A percentile compares a stretch with the other conserved stretches of the same genome.
phyloP scores from a whole-genome alignment of 345 rosid genomes.

The Eutrema heterophyllum region DNA sequence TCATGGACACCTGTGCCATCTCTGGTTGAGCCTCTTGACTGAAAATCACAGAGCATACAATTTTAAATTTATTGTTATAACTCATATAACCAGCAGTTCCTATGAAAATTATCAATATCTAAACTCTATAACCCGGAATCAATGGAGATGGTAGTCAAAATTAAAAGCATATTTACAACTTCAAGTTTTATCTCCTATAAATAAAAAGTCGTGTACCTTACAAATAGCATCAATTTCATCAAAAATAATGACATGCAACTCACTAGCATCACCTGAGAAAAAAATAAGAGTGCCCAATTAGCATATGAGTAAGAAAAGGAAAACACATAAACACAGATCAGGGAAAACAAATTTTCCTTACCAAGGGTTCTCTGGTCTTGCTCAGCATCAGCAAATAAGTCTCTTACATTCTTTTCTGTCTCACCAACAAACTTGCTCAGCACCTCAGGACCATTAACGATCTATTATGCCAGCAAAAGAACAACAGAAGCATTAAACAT shows the following conservation, averaged over 20 bases:
- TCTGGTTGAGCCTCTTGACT: conserved; percentile 97
- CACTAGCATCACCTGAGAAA: conserved; percentile 88
- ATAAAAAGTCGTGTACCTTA: conserved; percentile 53
- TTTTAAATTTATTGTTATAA: background rate
- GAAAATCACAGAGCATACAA: conserved; percentile 29
- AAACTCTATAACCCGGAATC: background rate
- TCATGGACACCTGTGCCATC: conserved; percentile 99
- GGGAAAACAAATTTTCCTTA: conserved; percentile 31
- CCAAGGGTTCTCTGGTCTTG: conserved; percentile 82
- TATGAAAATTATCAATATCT: background rate
- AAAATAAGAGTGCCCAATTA: conserved; percentile 17
- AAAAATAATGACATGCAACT: conserved; percentile 93
- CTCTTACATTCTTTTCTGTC: conserved; percentile 93
- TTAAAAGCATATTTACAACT: background rate
- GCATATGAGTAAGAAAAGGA: background rate
- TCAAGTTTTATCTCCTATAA: background rate
- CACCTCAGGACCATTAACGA: conserved; percentile 97
- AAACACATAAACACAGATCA: conserved; percentile 17
- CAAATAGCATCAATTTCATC: conserved; percentile 99
- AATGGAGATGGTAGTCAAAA: background rate
- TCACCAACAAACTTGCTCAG: conserved; percentile 99
- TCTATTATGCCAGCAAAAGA: conserved; percentile 43
- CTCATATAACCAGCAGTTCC: background rate
- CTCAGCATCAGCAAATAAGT: conserved; percentile 98
- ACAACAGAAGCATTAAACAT: conserved; percentile 6